Evolutionary conservation across 1,284 basidiomycete species (phyloP), one percentile per base, ranked within the genome.

Genomic region (Rhodotorula sp.): DNA sequence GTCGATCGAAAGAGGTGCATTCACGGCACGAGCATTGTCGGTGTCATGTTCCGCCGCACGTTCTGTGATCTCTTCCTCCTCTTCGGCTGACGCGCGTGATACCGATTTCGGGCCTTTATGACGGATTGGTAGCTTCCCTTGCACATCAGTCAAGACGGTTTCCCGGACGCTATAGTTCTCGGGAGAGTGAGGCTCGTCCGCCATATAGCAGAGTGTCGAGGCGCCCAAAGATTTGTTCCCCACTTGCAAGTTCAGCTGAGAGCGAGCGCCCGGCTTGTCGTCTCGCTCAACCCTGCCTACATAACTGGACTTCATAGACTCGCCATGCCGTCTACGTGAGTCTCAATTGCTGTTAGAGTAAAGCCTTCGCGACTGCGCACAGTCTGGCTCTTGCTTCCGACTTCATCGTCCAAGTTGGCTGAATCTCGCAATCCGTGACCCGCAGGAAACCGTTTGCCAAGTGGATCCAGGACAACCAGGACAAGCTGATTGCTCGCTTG

Each of bases 401-500:
- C 14, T 20, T 51, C 47, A 49, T 18, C 23, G 15, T 20, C 26
- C 7, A 8, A 26, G 34, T 18, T 4, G 21, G 46, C 26, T 20
- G 10, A 62, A 20, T 20, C 18, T 12, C 29, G 20, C 7, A 34
- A 7, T n/a, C 29, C 3, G 14, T 26, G n/a, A 16, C 58, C 3
- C 31, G n/a, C 48, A 73, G 69, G 31, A 26, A 52, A 48, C 70
- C 75, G 5, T 76, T 71, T 49, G 69, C 69, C n/a, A 60, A 84
- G 62, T 91, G 86, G 79, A 85, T 97, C 80, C 88, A 93, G 77
- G 82, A 84, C 52, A 88, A 95, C 78, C 85, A 90, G 68, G 84
- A 87, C 68, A 82, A 83, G 57, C 94, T 94, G 80, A 90, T 97
- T 74, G 82, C 88, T 69, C 86, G 92, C 61, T 87, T 96, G 31